Percentiles rank a stretch among this genome's conserved stretches.
These are phyloP conservation scores for Pseudotulostoma volvatum DNA, from an alignment of 495 filamentous ascomycete genomes.

Conservation along the genomic window DNA sequence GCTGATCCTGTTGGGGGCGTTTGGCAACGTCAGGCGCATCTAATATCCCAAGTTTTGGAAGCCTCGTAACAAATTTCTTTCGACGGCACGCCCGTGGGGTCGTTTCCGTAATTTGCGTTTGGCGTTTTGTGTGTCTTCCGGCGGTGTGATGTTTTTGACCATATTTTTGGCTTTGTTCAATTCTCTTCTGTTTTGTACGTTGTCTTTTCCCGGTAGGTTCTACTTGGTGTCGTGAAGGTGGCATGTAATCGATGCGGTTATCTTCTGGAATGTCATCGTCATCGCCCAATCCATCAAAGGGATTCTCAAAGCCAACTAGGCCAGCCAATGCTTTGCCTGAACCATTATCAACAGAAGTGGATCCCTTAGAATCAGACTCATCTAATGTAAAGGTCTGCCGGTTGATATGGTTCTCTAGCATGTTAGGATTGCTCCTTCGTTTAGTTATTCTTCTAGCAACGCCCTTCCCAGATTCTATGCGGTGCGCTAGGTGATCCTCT, in stretches of 20 bases:
- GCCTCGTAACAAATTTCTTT: slow-evolving; percentile 10
- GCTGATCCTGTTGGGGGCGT: slow-evolving; percentile 22
- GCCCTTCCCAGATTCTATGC: slow-evolving; percentile 21
- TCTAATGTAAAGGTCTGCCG: slow-evolving; percentile 9
- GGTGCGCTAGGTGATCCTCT: slow-evolving; percentile 1
- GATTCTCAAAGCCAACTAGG: slow-evolving; percentile 10
- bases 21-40: slow-evolving; percentile 42
- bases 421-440: slow-evolving; percentile 6
- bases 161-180: slow-evolving; percentile 11
- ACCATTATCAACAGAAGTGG: slow-evolving; percentile 3
- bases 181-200: slow-evolving; percentile 11
- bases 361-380: slow-evolving; percentile 6
- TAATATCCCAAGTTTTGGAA: slow-evolving; percentile 49
- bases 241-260: slow-evolving; percentile 42
- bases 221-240: slow-evolving; percentile 15
- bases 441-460: slow-evolving; percentile 27
- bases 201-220: slow-evolving; percentile 5
- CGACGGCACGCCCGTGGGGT: slow-evolving; percentile 16
- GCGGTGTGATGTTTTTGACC: slow-evolving; percentile 6
- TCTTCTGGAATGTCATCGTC: slow-evolving; percentile 36
- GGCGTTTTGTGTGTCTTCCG: slow-evolving; percentile 9
- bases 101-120: slow-evolving; percentile 19
- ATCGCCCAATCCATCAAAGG: slow-evolving; percentile 10
- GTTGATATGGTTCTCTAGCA: background rate
- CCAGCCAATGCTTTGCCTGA: slow-evolving; percentile 2